A percentile compares a stretch with the other conserved stretches of the same genome.
Evolutionary conservation across 345 rosid species (phyloP).

Genomic region (Corymbia maculata): DNA sequence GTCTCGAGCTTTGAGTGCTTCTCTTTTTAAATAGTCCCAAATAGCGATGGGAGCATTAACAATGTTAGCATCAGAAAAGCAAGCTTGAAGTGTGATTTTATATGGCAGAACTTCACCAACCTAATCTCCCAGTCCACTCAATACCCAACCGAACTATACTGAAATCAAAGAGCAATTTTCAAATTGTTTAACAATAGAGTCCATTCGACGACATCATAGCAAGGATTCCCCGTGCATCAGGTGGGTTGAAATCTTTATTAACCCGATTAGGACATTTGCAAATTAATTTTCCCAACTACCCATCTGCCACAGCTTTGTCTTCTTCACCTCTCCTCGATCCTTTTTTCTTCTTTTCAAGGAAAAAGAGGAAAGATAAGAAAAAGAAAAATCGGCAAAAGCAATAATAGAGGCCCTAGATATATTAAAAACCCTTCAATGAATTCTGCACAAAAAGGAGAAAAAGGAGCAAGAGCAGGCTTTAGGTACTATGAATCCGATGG

Average conservation of each 20-base stretch:
- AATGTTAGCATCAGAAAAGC: background rate
- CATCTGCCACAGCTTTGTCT: background rate
- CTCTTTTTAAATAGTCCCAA: background rate
- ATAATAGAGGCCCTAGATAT: background rate
- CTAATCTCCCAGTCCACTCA: background rate
- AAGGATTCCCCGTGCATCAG: background rate
- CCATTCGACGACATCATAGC: background rate
- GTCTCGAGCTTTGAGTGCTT: background rate
- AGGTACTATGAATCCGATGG: slow-evolving; percentile 26
- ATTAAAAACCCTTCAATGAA: background rate
- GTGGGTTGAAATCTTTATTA: background rate
- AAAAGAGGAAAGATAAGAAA: background rate
- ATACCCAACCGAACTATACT: background rate
- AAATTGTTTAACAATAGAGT: background rate
- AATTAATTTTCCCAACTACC: background rate
- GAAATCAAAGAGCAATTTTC: background rate
- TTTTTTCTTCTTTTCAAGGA: background rate
- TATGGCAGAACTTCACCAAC: background rate
- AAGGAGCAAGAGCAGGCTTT: slow-evolving; percentile 9
- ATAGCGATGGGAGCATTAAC: background rate
- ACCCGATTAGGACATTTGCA: background rate
- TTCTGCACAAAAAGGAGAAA: background rate
- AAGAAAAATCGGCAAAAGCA: background rate
- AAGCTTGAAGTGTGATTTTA: background rate
- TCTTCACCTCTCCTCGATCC: background rate